Base-by-base conservation (phyloP, 352 stramenopile species). In the Pythium grandisporangium region DNA sequence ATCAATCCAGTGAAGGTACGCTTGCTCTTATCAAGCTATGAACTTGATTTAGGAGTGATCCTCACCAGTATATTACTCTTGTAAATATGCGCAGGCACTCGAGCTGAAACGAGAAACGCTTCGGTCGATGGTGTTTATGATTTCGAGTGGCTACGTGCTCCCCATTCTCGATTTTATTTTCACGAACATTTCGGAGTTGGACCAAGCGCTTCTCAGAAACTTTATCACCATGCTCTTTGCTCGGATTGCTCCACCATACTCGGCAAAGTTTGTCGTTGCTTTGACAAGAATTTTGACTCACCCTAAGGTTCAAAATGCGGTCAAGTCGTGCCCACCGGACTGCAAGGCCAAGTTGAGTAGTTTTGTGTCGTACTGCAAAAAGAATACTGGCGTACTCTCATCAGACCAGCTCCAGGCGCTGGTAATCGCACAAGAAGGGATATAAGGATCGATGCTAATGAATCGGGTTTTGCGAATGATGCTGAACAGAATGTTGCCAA, bases 111-210 rank as follows among this genome's bases (percentile, higher is more conserved):
- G 78, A 1, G 80, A 93, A 48, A 83, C 77, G 13, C 61, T 93
- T 30, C 70, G 80, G 2, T 88, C 68, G 27, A 91, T 93, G 80
- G 75, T 89, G 16, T 87, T 84, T 42, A 84, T 93, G 69, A 88
- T 93, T 51, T 89, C 77, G 5, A 84, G 69, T 47, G 80, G 80
- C 29, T 93, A 93, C 30, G 77, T 93, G 6, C 48, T 93, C 16
- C 80, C 80, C 0, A 77, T 93, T 14, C 54, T 93, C 16, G 75
- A 91, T 51, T 93, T 90, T 41, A 69, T 93, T 30, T 73, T 72
- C 16, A 70, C 67, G 5, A 89, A 90, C 61, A 89, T 73, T 3
- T 39, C 81, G 11, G 75, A 90, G 34, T 56, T 93, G 6, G 80
- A 93, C 47, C 80, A 93, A 43, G 77, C 80, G 7, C 51, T 93